Base-by-base conservation (phyloP, 345 rosid species). In the Corchorus capsularis region DNA sequence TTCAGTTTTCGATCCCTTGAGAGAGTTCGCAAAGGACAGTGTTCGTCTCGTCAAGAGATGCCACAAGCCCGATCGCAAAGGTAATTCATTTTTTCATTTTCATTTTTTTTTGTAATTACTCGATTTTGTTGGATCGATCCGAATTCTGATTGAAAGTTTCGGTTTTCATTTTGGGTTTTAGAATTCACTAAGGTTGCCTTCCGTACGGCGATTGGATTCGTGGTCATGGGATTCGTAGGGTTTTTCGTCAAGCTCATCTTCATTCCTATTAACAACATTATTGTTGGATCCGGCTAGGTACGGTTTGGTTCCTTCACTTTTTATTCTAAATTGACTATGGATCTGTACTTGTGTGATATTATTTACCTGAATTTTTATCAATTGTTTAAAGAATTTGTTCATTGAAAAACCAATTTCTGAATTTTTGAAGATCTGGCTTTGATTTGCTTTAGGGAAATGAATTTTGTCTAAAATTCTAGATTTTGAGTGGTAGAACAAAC, bases 51-150 rank as follows among this genome's bases (percentile, higher is more conserved):
- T 91, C 62, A 91, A 91, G 87, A 83, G 96, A 61, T 91, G 96
- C 71, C 94, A 91, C 87, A 91, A 91, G 69, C 94, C 96, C 79
- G 96, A 91, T 79, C 88, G 91, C 57, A 89, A 91, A 85, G 92
- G 94, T 88, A 32, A 76, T 3, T 35, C 1, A 35, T 6, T 73
- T n/a, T 20, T 27, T 20, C 27, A 20, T 41, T 57, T 20, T 8
- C 27, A 27, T 27, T 74, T 46, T 27, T 74, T 46, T 2, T 22
- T 10, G 13, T 10, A 34, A 16, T 47, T 47, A n/a, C 39, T 68
- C 12, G 50, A 43, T 72, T 49, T 35, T 19, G 4, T 50, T 4
- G 74, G 74, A 22, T 47, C 69, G 46, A 54, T 50, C 20, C 3
- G 41, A 67, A 60, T 67, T 59, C 56, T 20, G 46, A 46, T 46